phyloP scores from a whole-genome alignment of 1,139 yeast species.

The Neolecta irregularis region DNA sequence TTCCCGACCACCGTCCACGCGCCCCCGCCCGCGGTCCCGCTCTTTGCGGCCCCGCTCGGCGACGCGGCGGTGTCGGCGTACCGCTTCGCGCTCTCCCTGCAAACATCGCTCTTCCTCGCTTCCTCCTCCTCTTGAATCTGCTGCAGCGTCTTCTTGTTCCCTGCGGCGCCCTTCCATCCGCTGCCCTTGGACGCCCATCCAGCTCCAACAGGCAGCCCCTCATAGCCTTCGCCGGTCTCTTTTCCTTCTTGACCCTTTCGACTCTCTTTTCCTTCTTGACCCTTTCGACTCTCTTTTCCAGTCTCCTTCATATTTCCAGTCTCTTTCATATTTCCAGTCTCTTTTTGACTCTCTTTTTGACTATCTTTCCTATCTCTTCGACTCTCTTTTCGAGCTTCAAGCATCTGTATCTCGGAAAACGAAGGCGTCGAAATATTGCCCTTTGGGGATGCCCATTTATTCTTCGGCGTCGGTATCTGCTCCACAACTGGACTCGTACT shows the following conservation, averaged over 20 bases:
- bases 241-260: slow-evolving; percentile 12
- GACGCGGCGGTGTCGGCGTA: slow-evolving; percentile 15
- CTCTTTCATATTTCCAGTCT: too few species aligned
- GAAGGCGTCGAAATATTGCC: too few species aligned
- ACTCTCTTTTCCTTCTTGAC: too few species aligned
- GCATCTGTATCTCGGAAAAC: too few species aligned
- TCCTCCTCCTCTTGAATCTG: slow-evolving; percentile 38
- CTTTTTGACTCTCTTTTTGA: too few species aligned
- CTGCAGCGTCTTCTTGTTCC: slow-evolving; percentile 30
- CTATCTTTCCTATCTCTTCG: too few species aligned
- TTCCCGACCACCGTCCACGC: slow-evolving; percentile 4
- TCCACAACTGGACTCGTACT: too few species aligned
- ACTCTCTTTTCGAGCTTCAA: too few species aligned
- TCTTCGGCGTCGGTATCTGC: slow-evolving; percentile 6
- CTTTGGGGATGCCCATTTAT: too few species aligned
- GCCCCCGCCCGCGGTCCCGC: slow-evolving; percentile 10
- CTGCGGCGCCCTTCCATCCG: slow-evolving; percentile 4
- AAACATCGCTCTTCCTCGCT: slow-evolving; percentile 16
- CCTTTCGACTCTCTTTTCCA: too few species aligned
- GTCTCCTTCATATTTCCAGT: too few species aligned
- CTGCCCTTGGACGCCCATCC: too few species aligned
- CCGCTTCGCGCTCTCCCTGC: slow-evolving; percentile 14
- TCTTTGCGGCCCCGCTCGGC: slow-evolving; percentile 6
- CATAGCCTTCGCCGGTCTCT: slow-evolving; percentile 7
- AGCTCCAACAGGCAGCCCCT: slow-evolving; percentile 2